These are phyloP conservation scores for Botryosphaeria dothidea DNA, from an alignment of 2,329 filamentous ascomycete genomes.

Conservation along the genomic window DNA sequence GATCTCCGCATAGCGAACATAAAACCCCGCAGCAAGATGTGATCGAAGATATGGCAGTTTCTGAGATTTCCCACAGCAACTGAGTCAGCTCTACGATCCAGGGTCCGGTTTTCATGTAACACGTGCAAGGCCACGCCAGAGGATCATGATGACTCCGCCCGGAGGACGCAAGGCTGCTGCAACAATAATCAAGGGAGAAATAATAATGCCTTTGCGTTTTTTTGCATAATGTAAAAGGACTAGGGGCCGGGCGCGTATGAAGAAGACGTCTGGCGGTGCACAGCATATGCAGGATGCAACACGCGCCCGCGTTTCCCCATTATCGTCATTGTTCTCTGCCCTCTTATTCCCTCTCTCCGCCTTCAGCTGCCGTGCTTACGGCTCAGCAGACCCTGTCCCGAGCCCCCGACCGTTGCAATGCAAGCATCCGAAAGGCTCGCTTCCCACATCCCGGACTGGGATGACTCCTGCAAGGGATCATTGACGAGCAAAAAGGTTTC, in stretches of 20 bases:
- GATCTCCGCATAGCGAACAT: not conserved
- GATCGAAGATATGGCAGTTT: not conserved
- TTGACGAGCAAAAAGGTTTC: not conserved
- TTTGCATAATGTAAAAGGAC: not conserved
- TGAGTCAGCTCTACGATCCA: not conserved
- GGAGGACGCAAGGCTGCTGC: not conserved
- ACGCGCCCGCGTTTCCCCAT: not conserved
- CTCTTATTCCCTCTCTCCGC: not conserved
- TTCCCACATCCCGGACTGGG: not conserved
- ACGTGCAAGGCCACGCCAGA: not conserved
- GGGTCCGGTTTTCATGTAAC: not conserved
- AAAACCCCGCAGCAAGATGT: not conserved
- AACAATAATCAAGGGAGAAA: too few species aligned
- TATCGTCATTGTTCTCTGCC: too few species aligned
- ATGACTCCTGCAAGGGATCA: not conserved
- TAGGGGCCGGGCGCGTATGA: not conserved
- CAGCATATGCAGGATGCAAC: not conserved
- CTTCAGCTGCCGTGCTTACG: slow-evolving; percentile 5
- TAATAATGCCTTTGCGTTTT: too few species aligned
- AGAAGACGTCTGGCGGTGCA: not conserved
- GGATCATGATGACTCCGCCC: not conserved
- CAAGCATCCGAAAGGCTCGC: not conserved
- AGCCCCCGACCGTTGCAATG: not conserved
- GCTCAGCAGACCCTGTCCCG: not conserved
- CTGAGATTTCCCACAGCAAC: not conserved